A percentile compares a stretch with the other conserved stretches of the same genome.
Evolutionary conservation across 2,329 filamentous ascomycete species (phyloP).

Genomic region (Pyrenochaeta sp.): DNA sequence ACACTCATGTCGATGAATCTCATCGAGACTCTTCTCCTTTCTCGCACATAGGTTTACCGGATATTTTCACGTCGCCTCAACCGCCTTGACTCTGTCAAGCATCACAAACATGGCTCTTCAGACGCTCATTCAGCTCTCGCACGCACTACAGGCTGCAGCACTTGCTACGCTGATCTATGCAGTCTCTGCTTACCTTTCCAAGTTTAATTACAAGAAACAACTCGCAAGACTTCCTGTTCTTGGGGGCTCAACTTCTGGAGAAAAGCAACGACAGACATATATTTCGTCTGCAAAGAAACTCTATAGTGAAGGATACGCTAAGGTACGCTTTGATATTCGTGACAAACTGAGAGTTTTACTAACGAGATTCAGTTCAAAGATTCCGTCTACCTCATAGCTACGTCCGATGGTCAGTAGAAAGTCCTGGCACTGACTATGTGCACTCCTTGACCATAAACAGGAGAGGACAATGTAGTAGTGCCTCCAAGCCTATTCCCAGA

Average conservation of each 20-base stretch:
- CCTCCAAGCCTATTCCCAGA: slow-evolving; percentile 40
- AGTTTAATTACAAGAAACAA: slow-evolving; percentile 26
- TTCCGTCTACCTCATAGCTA: slow-evolving; percentile 29
- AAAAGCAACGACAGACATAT: slow-evolving; percentile 32
- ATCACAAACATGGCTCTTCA: slow-evolving; percentile 26
- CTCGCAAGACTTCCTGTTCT: slow-evolving; percentile 35
- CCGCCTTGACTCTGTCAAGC: slow-evolving; percentile 8
- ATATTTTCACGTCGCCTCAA: not conserved
- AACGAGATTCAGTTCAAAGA: slow-evolving; percentile 37
- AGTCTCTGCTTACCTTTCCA: slow-evolving; percentile 28
- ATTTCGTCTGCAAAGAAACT: slow-evolving; percentile 31
- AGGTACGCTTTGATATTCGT: slow-evolving; percentile 15
- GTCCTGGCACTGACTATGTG: too few species aligned
- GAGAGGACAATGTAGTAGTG: slow-evolving; percentile 35
- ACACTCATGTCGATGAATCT: too few species aligned
- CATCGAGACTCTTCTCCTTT: too few species aligned
- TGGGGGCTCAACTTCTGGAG: slow-evolving; percentile 9
- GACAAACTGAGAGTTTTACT: not conserved
- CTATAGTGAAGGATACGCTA: slow-evolving; percentile 38
- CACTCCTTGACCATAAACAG: slow-evolving; percentile 25
- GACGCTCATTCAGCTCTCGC: slow-evolving; percentile 19
- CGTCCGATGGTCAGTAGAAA: slow-evolving; percentile 27
- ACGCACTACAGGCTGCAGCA: slow-evolving; percentile 31
- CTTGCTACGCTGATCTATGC: slow-evolving; percentile 35
- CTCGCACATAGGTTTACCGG: too few species aligned